phyloP scores from a whole-genome alignment of 352 stramenopile genomes.

The Phytopythium ostracodes region DNA sequence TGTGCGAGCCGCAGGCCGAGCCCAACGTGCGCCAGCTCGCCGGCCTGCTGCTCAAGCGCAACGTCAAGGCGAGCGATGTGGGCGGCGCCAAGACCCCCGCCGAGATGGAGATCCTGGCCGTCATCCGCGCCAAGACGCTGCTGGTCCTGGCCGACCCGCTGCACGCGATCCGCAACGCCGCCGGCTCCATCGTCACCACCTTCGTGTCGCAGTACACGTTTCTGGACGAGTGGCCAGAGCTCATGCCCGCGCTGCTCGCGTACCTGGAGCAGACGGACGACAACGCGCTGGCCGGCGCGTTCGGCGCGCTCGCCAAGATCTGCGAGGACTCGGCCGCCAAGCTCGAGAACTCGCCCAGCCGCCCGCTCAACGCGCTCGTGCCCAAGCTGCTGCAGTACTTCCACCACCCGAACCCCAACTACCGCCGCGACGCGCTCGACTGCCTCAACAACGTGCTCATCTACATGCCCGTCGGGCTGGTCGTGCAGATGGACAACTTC shows the following conservation, averaged over 20 bases:
- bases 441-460: constrained; percentile 90
- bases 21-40: constrained; percentile 72
- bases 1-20: constrained; percentile 58
- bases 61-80: constrained; percentile 79
- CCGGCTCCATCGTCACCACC: constrained; percentile 76
- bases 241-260: constrained; percentile 67
- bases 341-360: constrained; percentile 84
- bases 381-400: constrained; percentile 89
- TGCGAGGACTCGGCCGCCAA: constrained; percentile 88
- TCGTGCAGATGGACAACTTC: constrained; percentile 90
- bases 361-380: constrained; percentile 83
- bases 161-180: constrained; percentile 71
- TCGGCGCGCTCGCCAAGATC: constrained; percentile 86
- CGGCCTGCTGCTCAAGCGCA: constrained; percentile 81
- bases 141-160: constrained; percentile 57
- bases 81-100: constrained; percentile 38
- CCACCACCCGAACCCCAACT: constrained; percentile 67
- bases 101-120: constrained; percentile 73
- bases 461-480: constrained; percentile 84
- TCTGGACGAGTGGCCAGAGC: constrained; percentile 85
- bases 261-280: constrained; percentile 64
- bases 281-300: constrained; percentile 74
- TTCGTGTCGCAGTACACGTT: constrained; percentile 88
- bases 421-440: constrained; percentile 83
- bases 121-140: constrained; percentile 77